Percentiles rank a stretch among this genome's conserved stretches.
Evolutionary conservation across 352 stramenopile species (phyloP).

Genomic region (Phytophthora europaea): DNA sequence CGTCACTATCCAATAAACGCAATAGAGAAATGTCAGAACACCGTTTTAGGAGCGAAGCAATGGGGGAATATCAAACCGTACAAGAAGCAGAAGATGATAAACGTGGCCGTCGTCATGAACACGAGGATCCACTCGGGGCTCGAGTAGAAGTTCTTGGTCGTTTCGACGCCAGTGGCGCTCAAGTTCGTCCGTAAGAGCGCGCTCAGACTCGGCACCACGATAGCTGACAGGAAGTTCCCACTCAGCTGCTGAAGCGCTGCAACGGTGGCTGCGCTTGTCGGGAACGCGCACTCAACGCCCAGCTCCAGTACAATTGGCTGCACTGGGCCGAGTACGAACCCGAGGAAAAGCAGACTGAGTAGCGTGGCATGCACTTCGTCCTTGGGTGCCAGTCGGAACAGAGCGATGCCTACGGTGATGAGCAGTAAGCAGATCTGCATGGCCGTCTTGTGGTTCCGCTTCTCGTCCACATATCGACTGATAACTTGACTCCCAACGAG

Average conservation of each 20-base stretch:
- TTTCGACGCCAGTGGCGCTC: constrained; percentile 42
- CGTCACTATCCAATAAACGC: constrained; percentile 39
- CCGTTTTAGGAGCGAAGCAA: background rate
- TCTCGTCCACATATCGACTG: constrained; percentile 62
- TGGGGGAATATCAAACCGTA: constrained; percentile 16
- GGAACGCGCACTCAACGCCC: constrained; percentile 75
- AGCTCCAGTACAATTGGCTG: constrained; percentile 75
- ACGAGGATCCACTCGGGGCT: constrained; percentile 63
- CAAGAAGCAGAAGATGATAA: constrained; percentile 63
- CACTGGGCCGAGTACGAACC: constrained; percentile 62
- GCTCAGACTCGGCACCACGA: constrained; percentile 60
- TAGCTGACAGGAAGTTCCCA: constrained; percentile 73
- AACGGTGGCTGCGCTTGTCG: constrained; percentile 75
- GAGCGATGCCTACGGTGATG: constrained; percentile 41
- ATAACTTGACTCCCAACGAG: constrained; percentile 72
- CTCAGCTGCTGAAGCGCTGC: constrained; percentile 78
- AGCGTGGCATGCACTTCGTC: constrained; percentile 34
- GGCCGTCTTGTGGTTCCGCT: constrained; percentile 57
- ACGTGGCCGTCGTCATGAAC: constrained; percentile 46
- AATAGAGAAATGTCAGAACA: constrained; percentile 8
- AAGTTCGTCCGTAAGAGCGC: constrained; percentile 48
- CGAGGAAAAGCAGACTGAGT: constrained; percentile 54
- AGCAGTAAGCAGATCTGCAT: constrained; percentile 62
- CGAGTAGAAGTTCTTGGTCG: constrained; percentile 46
- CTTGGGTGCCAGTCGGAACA: constrained; percentile 54